phyloP scores from a whole-genome alignment of 495 filamentous ascomycete genomes.

The Talaromyces borbonicus region DNA sequence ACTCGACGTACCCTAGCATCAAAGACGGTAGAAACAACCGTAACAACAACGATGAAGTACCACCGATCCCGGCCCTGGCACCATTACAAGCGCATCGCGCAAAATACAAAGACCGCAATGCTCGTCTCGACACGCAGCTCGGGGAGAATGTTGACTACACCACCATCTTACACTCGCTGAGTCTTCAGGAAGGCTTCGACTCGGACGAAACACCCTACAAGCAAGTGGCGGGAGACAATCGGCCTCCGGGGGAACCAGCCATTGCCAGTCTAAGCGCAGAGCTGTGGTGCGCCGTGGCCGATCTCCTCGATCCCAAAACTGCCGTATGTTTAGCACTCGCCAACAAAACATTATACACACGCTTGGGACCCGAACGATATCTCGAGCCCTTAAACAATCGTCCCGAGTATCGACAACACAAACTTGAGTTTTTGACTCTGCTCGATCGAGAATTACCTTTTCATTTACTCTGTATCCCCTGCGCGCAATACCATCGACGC shows the following conservation, averaged over 20 bases:
- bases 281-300: slow-evolving; percentile 35
- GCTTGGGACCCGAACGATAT: slow-evolving; percentile 24
- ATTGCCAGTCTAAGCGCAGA: slow-evolving; percentile 33
- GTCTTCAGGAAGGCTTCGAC: slow-evolving; percentile 26
- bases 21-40: neutral
- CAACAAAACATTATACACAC: slow-evolving; percentile 32
- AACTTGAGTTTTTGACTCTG: slow-evolving; percentile 33
- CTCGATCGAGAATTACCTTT: slow-evolving; percentile 37
- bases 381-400: slow-evolving; percentile 20
- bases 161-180: slow-evolving; percentile 36
- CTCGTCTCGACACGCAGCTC: slow-evolving; percentile 33
- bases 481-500: slow-evolving; percentile 40
- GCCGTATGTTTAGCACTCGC: slow-evolving; percentile 38
- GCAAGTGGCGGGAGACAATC: slow-evolving; percentile 13
- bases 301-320: slow-evolving; percentile 31
- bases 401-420: slow-evolving; percentile 28
- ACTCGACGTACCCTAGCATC: too few species aligned
- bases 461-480: slow-evolving; percentile 50
- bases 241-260: slow-evolving; percentile 31
- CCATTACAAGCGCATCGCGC: slow-evolving; percentile 29
- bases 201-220: slow-evolving; percentile 7
- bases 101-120: slow-evolving; percentile 26
- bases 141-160: slow-evolving; percentile 41
- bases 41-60: slow-evolving; percentile 15
- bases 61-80: slow-evolving; percentile 22